Evolutionary conservation across 1,284 basidiomycete genomes (phyloP).

Genomic region (Ganoderma sinense): DNA sequence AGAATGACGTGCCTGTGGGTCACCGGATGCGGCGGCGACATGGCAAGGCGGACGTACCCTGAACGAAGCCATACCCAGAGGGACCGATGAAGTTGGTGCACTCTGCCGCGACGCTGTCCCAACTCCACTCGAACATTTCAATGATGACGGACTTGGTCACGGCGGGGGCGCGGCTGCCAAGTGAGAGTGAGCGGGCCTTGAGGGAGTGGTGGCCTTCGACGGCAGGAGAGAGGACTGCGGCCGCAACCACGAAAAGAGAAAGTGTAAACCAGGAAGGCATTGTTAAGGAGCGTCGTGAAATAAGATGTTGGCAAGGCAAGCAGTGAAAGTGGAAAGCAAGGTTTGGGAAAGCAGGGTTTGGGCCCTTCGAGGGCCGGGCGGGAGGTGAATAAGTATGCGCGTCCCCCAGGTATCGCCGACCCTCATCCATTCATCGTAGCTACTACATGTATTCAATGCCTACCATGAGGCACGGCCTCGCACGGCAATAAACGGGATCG

Average conservation of each 20-base stretch:
- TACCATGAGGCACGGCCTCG: too few relatives aligned
- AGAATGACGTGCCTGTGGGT: neutral
- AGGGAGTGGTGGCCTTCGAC: conserved; percentile 8
- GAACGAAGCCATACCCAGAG: conserved; percentile 70
- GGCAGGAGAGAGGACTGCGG: conserved; percentile 2
- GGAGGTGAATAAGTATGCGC: neutral
- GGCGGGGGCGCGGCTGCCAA: conserved; percentile 22
- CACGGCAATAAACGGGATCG: too few relatives aligned
- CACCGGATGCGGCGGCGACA: too few relatives aligned
- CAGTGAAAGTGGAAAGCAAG: neutral
- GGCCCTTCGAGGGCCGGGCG: neutral
- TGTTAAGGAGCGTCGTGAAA: neutral
- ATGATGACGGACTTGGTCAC: conserved; percentile 37
- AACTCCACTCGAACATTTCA: conserved; percentile 46
- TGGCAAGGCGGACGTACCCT: conserved; percentile 49
- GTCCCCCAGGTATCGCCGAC: too few relatives aligned
- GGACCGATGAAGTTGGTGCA: conserved; percentile 73
- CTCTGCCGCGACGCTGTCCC: conserved; percentile 66
- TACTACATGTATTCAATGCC: too few relatives aligned
- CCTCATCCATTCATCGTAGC: too few relatives aligned
- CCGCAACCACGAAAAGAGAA: conserved; percentile 14
- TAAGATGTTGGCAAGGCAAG: neutral
- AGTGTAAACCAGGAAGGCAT: conserved; percentile 22
- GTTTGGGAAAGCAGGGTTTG: too few relatives aligned
- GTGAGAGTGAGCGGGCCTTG: conserved; percentile 6